Conservation (phyloP, 495 filamentous ascomycete species). For the Penicillium simplicissimum region DNA sequence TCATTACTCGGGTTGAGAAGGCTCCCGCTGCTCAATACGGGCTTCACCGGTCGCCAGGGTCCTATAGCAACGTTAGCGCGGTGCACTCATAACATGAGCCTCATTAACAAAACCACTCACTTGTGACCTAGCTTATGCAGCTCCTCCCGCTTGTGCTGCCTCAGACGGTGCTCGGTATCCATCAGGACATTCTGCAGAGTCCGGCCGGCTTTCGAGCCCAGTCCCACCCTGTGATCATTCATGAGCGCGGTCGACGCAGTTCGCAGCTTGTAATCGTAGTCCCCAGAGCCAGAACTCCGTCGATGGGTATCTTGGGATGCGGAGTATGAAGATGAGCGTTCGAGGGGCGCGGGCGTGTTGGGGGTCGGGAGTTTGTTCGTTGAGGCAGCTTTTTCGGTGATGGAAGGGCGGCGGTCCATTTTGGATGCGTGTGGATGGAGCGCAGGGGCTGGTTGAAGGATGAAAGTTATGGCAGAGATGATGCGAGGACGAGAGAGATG, state of each 20-base stretch:
- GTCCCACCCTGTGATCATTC: slow-evolving; percentile 14
- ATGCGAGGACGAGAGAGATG: neutral
- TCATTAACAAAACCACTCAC: neutral
- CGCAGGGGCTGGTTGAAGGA: neutral
- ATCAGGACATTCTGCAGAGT: slow-evolving; percentile 15
- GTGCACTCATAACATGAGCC: neutral
- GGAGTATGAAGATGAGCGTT: slow-evolving; percentile 6
- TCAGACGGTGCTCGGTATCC: slow-evolving; percentile 12
- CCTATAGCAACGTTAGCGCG: neutral
- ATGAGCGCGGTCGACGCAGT: slow-evolving; percentile 10
- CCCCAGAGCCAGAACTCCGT: neutral
- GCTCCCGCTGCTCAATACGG: neutral
- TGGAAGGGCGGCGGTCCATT: neutral
- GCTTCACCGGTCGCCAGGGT: neutral
- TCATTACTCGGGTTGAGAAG: neutral
- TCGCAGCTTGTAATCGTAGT: slow-evolving; percentile 8
- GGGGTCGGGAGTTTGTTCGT: slow-evolving; percentile 10
- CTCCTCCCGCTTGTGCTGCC: slow-evolving; percentile 4
- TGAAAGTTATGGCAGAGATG: neutral
- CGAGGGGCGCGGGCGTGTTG: neutral
- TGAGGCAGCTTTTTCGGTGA: slow-evolving; percentile 10
- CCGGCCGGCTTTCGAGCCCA: slow-evolving; percentile 14
- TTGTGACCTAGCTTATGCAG: slow-evolving; percentile 2
- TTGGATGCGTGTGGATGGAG: neutral
- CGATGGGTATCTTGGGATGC: neutral